Conservation (phyloP, 306 rosid species). For the Argentina anserina region DNA sequence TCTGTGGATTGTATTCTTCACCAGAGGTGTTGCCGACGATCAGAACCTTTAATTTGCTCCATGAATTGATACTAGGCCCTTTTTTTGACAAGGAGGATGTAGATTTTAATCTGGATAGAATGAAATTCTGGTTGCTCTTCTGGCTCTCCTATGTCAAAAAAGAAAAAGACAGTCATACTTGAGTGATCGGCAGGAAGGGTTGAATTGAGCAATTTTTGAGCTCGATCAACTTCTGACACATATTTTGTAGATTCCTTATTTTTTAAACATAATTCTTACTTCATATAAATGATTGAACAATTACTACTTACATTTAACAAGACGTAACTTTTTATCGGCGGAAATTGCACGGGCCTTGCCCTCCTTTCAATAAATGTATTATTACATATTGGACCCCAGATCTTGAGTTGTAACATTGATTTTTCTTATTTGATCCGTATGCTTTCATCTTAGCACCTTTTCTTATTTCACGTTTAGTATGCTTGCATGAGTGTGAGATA, state of each 20-base stretch:
- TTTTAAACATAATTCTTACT: background rate
- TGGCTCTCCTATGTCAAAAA: background rate
- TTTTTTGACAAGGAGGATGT: background rate
- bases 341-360: background rate
- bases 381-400: background rate
- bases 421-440: background rate
- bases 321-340: background rate
- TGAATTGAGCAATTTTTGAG: background rate
- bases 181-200: background rate
- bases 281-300: background rate
- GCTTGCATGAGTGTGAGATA: background rate
- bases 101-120: background rate
- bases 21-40: slow-evolving; percentile 9
- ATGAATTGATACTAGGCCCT: background rate
- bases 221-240: background rate
- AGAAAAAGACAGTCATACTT: background rate
- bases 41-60: background rate
- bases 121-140: background rate
- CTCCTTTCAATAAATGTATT: background rate
- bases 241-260: background rate
- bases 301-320: background rate
- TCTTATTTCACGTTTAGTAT: background rate
- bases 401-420: background rate
- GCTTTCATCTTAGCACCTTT: background rate
- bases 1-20: background rate